Percentiles rank a stretch among this genome's conserved stretches.
These are phyloP conservation scores for Colletotrichum eleusines DNA, from an alignment of 2,329 filamentous ascomycete genomes.

Conservation along the genomic window DNA sequence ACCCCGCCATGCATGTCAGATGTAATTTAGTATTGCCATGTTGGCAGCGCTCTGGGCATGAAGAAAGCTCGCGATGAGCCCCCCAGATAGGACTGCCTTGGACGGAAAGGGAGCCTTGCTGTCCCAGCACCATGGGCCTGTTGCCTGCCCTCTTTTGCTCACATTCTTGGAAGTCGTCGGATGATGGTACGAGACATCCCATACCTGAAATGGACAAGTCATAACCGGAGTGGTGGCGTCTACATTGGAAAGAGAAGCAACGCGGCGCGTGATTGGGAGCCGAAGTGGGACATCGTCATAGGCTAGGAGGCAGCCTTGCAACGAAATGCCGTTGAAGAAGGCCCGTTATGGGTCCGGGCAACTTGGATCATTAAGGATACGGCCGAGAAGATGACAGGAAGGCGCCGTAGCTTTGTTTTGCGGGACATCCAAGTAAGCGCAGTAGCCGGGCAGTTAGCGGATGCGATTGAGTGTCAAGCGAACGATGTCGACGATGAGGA, in stretches of 20 bases:
- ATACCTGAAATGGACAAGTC: conserved; percentile 2
- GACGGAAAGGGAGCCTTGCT: background rate
- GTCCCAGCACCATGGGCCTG: background rate
- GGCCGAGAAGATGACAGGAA: conserved; percentile 37
- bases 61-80: background rate
- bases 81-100: conserved; percentile 3
- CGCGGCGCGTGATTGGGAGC: conserved; percentile 6
- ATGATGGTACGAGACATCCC: background rate
- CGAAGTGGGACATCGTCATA: conserved; percentile 7
- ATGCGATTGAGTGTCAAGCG: conserved; percentile 25
- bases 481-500: conserved; percentile 25
- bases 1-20: conserved; percentile 7
- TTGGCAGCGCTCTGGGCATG: background rate
- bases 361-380: conserved; percentile 35
- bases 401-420: conserved; percentile 39
- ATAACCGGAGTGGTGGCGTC: conserved; percentile 13
- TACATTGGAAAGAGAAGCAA: conserved; percentile 28
- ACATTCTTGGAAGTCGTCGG: conserved; percentile 5
- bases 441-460: conserved; percentile 16
- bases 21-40: background rate
- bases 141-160: conserved; percentile 1
- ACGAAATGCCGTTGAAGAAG: conserved; percentile 34
- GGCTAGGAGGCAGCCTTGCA: conserved; percentile 27
- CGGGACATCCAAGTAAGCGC: conserved; percentile 39
- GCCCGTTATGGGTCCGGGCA: conserved; percentile 27